Conservation (phyloP, 371 early-diverging fungal species). For the Thermomucor indicae-seudaticae region DNA sequence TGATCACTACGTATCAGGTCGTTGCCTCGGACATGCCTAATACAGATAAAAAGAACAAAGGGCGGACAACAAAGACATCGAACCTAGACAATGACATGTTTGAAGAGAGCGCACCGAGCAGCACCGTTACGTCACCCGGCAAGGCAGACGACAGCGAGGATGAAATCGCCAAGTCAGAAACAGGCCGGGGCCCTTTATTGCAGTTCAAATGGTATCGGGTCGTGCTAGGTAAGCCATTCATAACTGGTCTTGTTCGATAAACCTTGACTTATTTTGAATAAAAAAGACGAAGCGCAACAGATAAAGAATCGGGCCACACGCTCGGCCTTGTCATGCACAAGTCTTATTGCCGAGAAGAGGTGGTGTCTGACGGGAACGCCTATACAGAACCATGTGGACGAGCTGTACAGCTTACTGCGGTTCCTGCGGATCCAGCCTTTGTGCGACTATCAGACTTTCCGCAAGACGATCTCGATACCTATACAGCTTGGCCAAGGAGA, state of each 20-base stretch:
- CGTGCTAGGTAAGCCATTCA: conserved; percentile 26
- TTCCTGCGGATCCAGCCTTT: conserved; percentile 75
- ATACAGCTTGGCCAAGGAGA: conserved; percentile 31
- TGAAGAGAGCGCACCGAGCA: neutral
- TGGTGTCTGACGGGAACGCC: conserved; percentile 90
- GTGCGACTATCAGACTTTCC: conserved; percentile 48
- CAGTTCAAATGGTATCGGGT: conserved; percentile 47
- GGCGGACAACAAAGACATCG: conserved; percentile 5
- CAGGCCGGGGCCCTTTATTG: conserved; percentile 39
- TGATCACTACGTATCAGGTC: conserved; percentile 69
- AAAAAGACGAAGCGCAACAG: conserved; percentile 84
- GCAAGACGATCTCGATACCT: conserved; percentile 50
- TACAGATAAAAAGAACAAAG: conserved; percentile 4
- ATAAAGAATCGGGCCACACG: conserved; percentile 77
- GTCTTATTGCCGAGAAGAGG: conserved; percentile 57
- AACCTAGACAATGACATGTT: neutral
- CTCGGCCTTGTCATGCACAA: conserved; percentile 56
- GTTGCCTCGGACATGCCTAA: conserved; percentile 48
- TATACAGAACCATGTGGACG: conserved; percentile 82
- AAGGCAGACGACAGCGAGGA: neutral
- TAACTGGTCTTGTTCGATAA: too few species aligned
- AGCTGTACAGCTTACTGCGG: conserved; percentile 77
- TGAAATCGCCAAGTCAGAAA: neutral
- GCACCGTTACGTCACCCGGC: too few species aligned
- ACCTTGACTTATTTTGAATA: too few species aligned